These are phyloP conservation scores for Fusarium burgessii DNA, from an alignment of 2,329 filamentous ascomycete species.

Conservation along the genomic window DNA sequence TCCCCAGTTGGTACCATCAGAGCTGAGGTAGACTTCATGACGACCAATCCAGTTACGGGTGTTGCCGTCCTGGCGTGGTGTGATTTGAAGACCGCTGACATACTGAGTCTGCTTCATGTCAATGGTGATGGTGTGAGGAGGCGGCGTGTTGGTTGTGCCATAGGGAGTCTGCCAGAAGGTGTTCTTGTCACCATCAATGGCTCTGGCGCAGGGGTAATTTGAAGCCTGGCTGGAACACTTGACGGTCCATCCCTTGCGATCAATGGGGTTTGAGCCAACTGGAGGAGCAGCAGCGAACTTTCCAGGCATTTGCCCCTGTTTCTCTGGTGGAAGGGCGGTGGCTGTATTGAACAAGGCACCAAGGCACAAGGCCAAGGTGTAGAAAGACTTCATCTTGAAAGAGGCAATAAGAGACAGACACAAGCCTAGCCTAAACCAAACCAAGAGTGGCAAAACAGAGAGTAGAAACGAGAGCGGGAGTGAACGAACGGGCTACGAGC, in stretches of 20 bases:
- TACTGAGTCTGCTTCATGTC: conserved; percentile 36
- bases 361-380: conserved; percentile 20
- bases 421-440: conserved; percentile 12
- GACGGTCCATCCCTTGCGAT: conserved; percentile 35
- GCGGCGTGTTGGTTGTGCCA: conserved; percentile 24
- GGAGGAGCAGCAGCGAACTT: conserved; percentile 30
- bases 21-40: conserved; percentile 31
- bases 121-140: conserved; percentile 29
- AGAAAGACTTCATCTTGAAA: conserved; percentile 14
- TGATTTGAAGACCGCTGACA: conserved; percentile 28
- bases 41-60: conserved; percentile 30
- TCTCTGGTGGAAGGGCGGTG: conserved; percentile 12
- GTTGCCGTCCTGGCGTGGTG: conserved; percentile 34
- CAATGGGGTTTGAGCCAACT: conserved; percentile 27
- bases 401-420: neutral
- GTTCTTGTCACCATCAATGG: conserved; percentile 29
- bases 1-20: conserved; percentile 33
- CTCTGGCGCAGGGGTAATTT: conserved; percentile 22
- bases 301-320: conserved; percentile 20
- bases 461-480: neutral
- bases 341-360: conserved; percentile 6
- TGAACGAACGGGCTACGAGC: conserved; percentile 10
- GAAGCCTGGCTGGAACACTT: conserved; percentile 32
- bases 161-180: conserved; percentile 38
- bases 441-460: conserved; percentile 11